Conservation (phyloP, 2,329 filamentous ascomycete species). For the Scedosporium apiospermum region DNA sequence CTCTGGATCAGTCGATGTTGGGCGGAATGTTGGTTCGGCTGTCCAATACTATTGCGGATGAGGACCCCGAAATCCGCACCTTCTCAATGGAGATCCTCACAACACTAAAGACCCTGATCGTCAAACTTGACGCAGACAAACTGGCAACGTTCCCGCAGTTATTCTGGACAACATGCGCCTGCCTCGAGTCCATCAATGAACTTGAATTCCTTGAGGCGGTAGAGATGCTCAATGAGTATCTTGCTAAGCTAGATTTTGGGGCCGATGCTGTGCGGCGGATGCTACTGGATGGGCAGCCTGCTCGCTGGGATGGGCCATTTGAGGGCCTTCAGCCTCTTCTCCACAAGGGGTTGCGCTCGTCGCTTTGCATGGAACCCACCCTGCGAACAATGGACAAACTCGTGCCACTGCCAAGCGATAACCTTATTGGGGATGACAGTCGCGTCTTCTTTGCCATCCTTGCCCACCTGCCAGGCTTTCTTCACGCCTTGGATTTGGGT, state of each 20-base stretch:
- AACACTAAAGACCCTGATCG: slow-evolving; percentile 84
- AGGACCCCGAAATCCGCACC: slow-evolving; percentile 86
- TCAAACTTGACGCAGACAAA: slow-evolving; percentile 69
- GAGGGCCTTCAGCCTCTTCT: slow-evolving; percentile 78
- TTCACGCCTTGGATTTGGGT: slow-evolving; percentile 66
- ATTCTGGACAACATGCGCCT: slow-evolving; percentile 97
- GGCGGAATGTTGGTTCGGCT: slow-evolving; percentile 92
- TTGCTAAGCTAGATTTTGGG: slow-evolving; percentile 74
- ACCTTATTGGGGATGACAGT: slow-evolving; percentile 71
- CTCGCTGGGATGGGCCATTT: slow-evolving; percentile 81
- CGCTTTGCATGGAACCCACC: slow-evolving; percentile 68
- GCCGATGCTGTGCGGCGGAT: slow-evolving; percentile 57
- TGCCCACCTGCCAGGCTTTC: slow-evolving; percentile 81
- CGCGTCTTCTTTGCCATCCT: slow-evolving; percentile 78
- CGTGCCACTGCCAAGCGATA: slow-evolving; percentile 67
- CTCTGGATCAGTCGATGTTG: slow-evolving; percentile 85
- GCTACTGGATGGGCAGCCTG: slow-evolving; percentile 69
- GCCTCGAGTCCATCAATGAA: slow-evolving; percentile 93
- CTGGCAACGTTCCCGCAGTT: slow-evolving; percentile 86
- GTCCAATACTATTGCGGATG: slow-evolving; percentile 94
- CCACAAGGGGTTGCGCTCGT: slow-evolving; percentile 88
- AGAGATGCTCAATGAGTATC: slow-evolving; percentile 79
- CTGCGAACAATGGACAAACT: slow-evolving; percentile 70
- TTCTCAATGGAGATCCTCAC: slow-evolving; percentile 98
- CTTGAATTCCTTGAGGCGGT: slow-evolving; percentile 86